A percentile compares a stretch with the other conserved stretches of the same genome.
These are phyloP conservation scores for Gymnopilus junonius DNA, from an alignment of 768 basidiomycete genomes.

Conservation along the genomic window DNA sequence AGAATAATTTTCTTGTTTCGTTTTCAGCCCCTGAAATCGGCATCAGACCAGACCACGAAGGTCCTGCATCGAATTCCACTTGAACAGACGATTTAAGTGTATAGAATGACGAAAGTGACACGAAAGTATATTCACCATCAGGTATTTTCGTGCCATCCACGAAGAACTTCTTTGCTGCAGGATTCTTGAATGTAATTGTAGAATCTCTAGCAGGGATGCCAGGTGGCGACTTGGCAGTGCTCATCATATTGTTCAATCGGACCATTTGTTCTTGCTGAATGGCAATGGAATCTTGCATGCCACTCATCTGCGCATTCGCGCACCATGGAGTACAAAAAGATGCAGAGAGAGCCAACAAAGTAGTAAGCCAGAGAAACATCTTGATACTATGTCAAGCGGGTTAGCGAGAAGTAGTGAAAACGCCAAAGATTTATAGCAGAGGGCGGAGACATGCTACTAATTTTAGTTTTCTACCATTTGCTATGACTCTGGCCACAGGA, in stretches of 20 bases:
- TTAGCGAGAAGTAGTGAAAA: background rate
- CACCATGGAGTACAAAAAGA: conserved; percentile 11
- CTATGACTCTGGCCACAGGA: conserved; percentile 15
- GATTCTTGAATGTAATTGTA: conserved; percentile 64
- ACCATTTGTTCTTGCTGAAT: conserved; percentile 52
- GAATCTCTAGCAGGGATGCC: conserved; percentile 25
- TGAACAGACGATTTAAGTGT: conserved; percentile 16
- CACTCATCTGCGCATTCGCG: conserved; percentile 31
- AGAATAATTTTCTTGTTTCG: conserved; percentile 65
- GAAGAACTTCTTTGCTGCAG: conserved; percentile 54
- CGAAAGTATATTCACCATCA: conserved; percentile 32
- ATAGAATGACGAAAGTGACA: background rate
- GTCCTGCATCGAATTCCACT: conserved; percentile 70
- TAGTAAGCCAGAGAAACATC: conserved; percentile 23
- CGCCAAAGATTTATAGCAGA: conserved; percentile 7
- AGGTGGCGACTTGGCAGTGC: conserved; percentile 24
- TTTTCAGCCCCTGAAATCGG: conserved; percentile 61
- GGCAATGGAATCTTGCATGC: conserved; percentile 45
- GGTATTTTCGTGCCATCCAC: conserved; percentile 53
- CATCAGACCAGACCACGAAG: conserved; percentile 69
- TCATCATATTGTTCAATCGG: conserved; percentile 43
- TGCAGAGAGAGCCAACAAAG: conserved; percentile 19
- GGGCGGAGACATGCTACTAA: conserved; percentile 8
- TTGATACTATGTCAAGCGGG: background rate
- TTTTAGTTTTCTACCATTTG: conserved; percentile 5